Evolutionary conservation across 805 yeast genomes (phyloP), one percentile per base, ranked within the genome.

Genomic region (Priceomyces fermenticarens): DNA sequence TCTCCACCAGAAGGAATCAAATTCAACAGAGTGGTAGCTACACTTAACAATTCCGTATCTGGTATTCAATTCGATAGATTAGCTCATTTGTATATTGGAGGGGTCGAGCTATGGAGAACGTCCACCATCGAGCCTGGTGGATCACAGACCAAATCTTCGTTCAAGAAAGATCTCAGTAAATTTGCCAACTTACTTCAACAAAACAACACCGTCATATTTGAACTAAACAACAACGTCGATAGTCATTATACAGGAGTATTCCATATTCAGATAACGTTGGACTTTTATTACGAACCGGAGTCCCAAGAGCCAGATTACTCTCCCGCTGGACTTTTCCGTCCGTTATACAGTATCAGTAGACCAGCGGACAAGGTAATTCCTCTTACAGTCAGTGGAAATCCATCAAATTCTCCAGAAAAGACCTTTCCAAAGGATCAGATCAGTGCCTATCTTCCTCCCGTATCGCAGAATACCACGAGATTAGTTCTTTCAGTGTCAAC

Each of bases 81-180:
- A 48, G 81, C 81, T 12, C 83, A 83, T 56, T 66, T 86, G 35
- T 82, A 74, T 50, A 59, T 85, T 26, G 71, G 72, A 42, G 86
- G 81, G 26, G 67, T 73, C 11, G 85, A 85, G 47, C 65, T 88
- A 30, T 88, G 96, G 95, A 76, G 96, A 60, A 81, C 88, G 1
- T 83, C 91, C 2, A 88, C 96, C 2, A 80, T 42, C 61, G 82
- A 51, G 60, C 96, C 96, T 3, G 65, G 67, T 35, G 59, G 63
- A 33, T 55, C 53, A 10, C 49, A 63, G 2, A 73, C 75, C 8
- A 75, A 68, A 47, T 77, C 85, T 17, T 52, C 60, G 3, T 63
- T 73, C 40, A 65, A 73, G 25, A 87, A 85, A 55, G 96, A 88
- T 55, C 73, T 86, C 1, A 72, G 89, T 2, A 57, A 64, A 11